These are phyloP conservation scores for Herpetomonas samuelpessoai DNA, from an alignment of 208 protist genomes.

Conservation along the genomic window DNA sequence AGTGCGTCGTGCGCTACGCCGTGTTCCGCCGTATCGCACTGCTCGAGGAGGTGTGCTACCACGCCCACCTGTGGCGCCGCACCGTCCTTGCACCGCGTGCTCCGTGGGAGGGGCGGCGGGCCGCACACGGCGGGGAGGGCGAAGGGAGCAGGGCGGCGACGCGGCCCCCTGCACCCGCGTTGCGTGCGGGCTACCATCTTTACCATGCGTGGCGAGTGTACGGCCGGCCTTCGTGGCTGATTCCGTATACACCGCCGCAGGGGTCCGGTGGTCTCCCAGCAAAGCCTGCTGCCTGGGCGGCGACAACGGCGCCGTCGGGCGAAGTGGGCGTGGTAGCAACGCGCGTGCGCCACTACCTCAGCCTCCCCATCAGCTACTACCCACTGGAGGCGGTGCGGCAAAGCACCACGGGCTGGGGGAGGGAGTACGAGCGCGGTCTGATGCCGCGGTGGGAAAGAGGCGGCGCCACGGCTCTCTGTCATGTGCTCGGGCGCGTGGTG, in stretches of 20 bases:
- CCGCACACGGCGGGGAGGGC: neutral
- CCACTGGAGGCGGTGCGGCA: slow-evolving; percentile 10
- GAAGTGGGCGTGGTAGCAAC: too few species aligned
- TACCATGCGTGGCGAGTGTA: slow-evolving; percentile 5
- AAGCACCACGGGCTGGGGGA: neutral
- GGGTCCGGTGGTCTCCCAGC: neutral
- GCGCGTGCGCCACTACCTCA: slow-evolving; percentile 2
- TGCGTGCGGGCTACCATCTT: neutral
- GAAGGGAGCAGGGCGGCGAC: too few species aligned
- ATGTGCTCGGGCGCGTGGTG: too few species aligned
- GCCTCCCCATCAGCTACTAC: slow-evolving; percentile 38
- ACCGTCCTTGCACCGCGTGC: neutral
- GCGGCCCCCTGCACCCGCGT: neutral
- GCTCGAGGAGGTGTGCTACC: slow-evolving; percentile 2
- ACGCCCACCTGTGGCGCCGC: slow-evolving; percentile 2
- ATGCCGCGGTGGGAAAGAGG: neutral
- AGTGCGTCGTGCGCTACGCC: slow-evolving; percentile 6
- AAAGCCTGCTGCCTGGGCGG: neutral
- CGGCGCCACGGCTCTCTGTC: neutral
- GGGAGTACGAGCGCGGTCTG: neutral
- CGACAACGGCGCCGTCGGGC: neutral
- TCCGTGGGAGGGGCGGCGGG: too few species aligned
- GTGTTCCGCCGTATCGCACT: slow-evolving; percentile 3
- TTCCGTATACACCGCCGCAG: neutral
- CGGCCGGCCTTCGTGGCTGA: slow-evolving; percentile 5